Percentiles rank a stretch among this genome's conserved stretches.
These are phyloP conservation scores for Pseudocercospora musae DNA, from an alignment of 2,329 filamentous ascomycete genomes.

Conservation along the genomic window DNA sequence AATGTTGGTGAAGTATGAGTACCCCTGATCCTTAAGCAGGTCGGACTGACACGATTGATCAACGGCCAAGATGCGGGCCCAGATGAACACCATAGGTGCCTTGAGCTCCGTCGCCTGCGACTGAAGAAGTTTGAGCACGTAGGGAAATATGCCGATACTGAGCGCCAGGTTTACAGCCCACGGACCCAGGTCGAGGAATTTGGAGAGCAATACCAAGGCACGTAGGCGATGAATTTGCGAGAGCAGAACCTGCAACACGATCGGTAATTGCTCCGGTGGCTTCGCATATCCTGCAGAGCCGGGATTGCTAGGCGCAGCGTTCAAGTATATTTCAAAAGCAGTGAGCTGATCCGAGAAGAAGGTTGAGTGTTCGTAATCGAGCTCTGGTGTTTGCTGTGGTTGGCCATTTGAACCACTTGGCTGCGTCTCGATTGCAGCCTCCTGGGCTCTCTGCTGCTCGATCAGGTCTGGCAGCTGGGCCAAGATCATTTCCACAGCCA, in stretches of 20 bases:
- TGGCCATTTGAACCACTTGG: slow-evolving; percentile 12
- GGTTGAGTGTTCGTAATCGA: slow-evolving; percentile 89
- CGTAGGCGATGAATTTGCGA: slow-evolving; percentile 92
- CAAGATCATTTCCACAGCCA: slow-evolving; percentile 92
- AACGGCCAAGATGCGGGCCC: slow-evolving; percentile 92
- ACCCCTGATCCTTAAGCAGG: slow-evolving; percentile 92
- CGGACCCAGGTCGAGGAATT: slow-evolving; percentile 90
- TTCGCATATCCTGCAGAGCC: slow-evolving; percentile 67
- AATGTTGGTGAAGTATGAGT: slow-evolving; percentile 93
- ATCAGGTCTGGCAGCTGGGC: slow-evolving; percentile 80
- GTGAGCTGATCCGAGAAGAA: slow-evolving; percentile 98
- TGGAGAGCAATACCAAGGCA: slow-evolving; percentile 84
- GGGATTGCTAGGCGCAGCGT: slow-evolving; percentile 88
- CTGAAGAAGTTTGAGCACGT: slow-evolving; percentile 94
- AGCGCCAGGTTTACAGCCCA: slow-evolving; percentile 98
- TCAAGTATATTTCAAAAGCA: slow-evolving; percentile 91
- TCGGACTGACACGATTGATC: slow-evolving; percentile 92
- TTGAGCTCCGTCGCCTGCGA: slow-evolving; percentile 93
- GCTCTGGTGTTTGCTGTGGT: slow-evolving; percentile 47
- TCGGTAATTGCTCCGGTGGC: slow-evolving; percentile 83
- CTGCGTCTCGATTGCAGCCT: slow-evolving; percentile 24
- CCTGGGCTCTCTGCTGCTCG: slow-evolving; percentile 68
- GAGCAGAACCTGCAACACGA: slow-evolving; percentile 90
- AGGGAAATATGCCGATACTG: slow-evolving; percentile 97
- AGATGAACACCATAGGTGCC: slow-evolving; percentile 99